Conservation (phyloP, 2,329 filamentous ascomycete genomes). For the Xylariaceae sp. region DNA sequence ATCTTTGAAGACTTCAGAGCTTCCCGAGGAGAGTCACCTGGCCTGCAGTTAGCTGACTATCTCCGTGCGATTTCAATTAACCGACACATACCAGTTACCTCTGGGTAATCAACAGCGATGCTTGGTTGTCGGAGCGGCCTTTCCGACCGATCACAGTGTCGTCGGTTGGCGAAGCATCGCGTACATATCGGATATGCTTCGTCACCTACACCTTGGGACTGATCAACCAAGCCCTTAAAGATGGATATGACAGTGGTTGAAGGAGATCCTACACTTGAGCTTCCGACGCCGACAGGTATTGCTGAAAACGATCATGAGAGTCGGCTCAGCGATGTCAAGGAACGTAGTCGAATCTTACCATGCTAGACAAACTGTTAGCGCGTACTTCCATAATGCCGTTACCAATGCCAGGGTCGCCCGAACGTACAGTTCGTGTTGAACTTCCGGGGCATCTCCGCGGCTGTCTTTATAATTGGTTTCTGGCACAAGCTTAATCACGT, state of each 20-base stretch:
- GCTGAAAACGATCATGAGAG: slow-evolving; percentile 17
- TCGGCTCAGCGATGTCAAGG: too few relatives aligned
- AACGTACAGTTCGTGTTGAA: too few relatives aligned
- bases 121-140: slow-evolving; percentile 8
- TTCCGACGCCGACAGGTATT: slow-evolving; percentile 39
- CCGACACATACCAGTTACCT: not conserved
- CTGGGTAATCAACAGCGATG: not conserved
- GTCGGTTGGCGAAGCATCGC: slow-evolving; percentile 30
- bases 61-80: not conserved
- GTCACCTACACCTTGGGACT: slow-evolving; percentile 26
- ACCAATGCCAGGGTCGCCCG: too few relatives aligned
- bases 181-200: slow-evolving; percentile 33
- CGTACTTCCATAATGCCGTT: too few relatives aligned
- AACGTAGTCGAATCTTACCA: too few relatives aligned
- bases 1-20: slow-evolving; percentile 33
- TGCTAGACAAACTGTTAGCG: too few relatives aligned
- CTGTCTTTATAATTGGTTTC: too few relatives aligned
- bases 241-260: not conserved
- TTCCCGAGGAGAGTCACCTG: slow-evolving; percentile 22
- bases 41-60: not conserved
- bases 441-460: too few relatives aligned
- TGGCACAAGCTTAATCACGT: too few relatives aligned
- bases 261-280: slow-evolving; percentile 31
- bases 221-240: not conserved
- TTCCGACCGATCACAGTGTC: slow-evolving; percentile 35